These are phyloP conservation scores for Lactarius hatsudake DNA, from an alignment of 768 basidiomycete species.

Conservation along the genomic window DNA sequence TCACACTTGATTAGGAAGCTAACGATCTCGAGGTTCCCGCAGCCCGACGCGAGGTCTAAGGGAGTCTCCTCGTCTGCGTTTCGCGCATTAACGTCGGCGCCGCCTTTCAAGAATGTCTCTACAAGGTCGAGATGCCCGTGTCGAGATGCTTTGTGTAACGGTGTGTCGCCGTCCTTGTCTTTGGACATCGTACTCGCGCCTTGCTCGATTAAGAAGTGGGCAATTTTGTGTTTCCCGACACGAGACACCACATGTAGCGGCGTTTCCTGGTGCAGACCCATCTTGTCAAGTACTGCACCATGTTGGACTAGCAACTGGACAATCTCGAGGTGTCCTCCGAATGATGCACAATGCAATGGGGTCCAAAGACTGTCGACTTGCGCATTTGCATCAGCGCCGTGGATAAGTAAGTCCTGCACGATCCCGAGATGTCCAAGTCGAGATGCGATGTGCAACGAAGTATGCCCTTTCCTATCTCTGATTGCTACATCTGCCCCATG, in stretches of 20 bases:
- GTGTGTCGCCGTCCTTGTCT: neutral
- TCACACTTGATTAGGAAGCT: no score
- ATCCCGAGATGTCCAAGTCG: neutral
- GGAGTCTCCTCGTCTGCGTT: neutral
- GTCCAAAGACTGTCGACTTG: neutral
- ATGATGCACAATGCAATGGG: neutral
- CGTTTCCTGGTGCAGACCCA: no score
- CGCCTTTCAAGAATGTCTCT: neutral
- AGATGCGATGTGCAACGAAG: neutral
- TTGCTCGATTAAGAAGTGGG: neutral
- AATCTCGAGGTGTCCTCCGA: neutral
- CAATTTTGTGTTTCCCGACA: neutral
- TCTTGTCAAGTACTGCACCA: neutral
- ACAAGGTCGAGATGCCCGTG: neutral
- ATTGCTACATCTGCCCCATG: neutral
- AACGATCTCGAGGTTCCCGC: neutral
- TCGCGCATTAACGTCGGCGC: neutral
- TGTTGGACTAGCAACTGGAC: neutral
- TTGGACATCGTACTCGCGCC: neutral
- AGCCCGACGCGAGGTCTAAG: neutral
- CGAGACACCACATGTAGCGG: no score
- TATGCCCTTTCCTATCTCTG: neutral
- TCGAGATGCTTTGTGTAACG: neutral
- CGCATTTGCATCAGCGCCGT: neutral
- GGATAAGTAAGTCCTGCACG: neutral